Evolutionary conservation across 2,329 filamentous ascomycete genomes (phyloP).

Genomic region (Sarocladium oryzae): DNA sequence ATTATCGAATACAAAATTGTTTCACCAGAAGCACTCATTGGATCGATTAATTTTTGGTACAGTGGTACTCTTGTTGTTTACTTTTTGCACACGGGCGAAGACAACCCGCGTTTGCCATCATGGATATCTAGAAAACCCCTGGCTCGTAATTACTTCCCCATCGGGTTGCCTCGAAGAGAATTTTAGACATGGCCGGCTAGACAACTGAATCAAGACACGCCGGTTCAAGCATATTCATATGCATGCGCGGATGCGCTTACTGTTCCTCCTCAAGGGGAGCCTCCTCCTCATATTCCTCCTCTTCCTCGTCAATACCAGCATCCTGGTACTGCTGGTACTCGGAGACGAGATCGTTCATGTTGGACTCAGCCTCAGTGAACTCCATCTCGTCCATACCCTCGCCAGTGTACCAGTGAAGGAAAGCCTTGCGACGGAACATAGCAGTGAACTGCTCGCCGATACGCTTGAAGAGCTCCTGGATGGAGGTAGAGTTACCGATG

Average conservation of each 20-base stretch:
- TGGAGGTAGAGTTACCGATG: conserved; percentile 97
- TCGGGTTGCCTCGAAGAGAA: conserved; percentile 26
- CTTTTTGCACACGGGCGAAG: conserved; percentile 24
- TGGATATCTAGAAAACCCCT: conserved; percentile 26
- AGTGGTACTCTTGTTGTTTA: conserved; percentile 24
- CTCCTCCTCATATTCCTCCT: conserved; percentile 94
- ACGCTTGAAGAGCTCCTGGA: conserved; percentile 99
- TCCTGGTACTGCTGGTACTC: conserved; percentile 99
- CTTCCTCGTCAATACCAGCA: conserved; percentile 91
- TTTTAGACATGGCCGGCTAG: conserved; percentile 20
- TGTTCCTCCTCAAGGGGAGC: conserved; percentile 66
- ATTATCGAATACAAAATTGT: no score
- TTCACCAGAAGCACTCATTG: not conserved
- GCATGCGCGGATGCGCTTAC: conserved; percentile 22
- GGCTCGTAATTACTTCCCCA: conserved; percentile 11
- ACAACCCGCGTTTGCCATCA: conserved; percentile 19
- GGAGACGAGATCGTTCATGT: conserved; percentile 99
- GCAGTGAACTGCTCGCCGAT: conserved; percentile 98
- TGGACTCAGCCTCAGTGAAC: conserved; percentile 99
- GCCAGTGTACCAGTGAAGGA: conserved; percentile 99
- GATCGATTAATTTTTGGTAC: conserved; percentile 17
- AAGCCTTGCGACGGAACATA: conserved; percentile 99
- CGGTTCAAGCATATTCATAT: not conserved
- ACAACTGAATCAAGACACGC: conserved; percentile 13
- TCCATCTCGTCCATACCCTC: conserved; percentile 99